Base-by-base conservation (phyloP, 2,329 filamentous ascomycete species). In the Sclerotinia minor region DNA sequence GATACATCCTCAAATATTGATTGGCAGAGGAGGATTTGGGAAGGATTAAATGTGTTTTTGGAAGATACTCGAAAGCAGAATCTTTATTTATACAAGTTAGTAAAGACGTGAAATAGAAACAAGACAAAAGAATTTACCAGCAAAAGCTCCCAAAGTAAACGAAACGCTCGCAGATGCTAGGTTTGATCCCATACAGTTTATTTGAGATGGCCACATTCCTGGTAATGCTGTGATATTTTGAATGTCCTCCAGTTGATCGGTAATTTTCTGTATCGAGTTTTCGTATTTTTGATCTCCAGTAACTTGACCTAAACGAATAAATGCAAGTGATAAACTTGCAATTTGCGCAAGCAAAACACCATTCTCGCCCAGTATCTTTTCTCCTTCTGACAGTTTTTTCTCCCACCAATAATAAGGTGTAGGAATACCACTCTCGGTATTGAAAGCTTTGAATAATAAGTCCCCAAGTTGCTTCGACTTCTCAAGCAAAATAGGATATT, bases 361-460 rank as follows among this genome's bases (percentile, higher is more conserved):
- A 21, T 58, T 53, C 41, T 65, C 63, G 8, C 50, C 50, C 1
- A 38, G 50, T 55, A 65, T 65, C 26, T 45, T 65, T 4, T 21
- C 63, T 41, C 52, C 63, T 9, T 45, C 35, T 15, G 13, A 8
- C 35, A 61, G 45, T 35, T 57, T 8, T 15, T 57, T 57, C 13
- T 57, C 35, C 50, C 63, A 57, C 50, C 50, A 65, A 65, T 65
- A 65, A 41, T 67, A 61, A n/a, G 92, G 92, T 73, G 87, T 85
- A 0, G 92, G 91, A 15, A 95, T 81, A n/a, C 92, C 91, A 21
- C 84, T 87, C 0, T 87, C 82, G 0, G 91, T 93, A 72, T 92
- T 80, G 74, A 95, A 96, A 2, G 89, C 89, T 63, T 89, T 88
- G 67, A 87, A 89, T 64, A 96, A 82, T 29, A 85, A 83, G 74